These are phyloP conservation scores for Hymenoscyphus occultus DNA, from an alignment of 2,329 filamentous ascomycete genomes.

Conservation along the genomic window DNA sequence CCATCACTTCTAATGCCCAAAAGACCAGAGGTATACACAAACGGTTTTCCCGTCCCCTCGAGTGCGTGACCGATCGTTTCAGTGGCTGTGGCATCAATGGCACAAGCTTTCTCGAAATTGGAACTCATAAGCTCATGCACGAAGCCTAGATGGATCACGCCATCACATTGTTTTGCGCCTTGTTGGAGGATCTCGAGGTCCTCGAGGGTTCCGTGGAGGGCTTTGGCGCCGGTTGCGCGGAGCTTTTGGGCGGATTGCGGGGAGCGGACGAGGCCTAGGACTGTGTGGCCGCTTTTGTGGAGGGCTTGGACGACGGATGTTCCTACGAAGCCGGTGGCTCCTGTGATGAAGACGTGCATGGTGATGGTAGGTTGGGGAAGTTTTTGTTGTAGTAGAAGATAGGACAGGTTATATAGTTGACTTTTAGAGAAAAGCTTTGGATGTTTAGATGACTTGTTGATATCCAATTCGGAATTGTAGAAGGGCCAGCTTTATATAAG, in stretches of 20 bases:
- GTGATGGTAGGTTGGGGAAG: background rate
- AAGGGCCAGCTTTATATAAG: background rate
- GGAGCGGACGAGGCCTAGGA: slow-evolving; percentile 42
- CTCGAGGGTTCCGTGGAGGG: slow-evolving; percentile 38
- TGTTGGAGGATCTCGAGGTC: slow-evolving; percentile 37
- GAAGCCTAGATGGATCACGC: slow-evolving; percentile 44
- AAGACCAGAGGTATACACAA: slow-evolving; percentile 40
- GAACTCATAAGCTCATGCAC: slow-evolving; percentile 39
- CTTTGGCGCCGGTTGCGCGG: slow-evolving; percentile 19
- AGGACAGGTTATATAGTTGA: background rate
- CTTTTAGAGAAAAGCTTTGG: background rate
- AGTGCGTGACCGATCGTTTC: slow-evolving; percentile 38
- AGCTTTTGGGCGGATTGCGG: slow-evolving; percentile 32
- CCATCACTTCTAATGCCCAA: slow-evolving; percentile 12
- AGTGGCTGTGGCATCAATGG: slow-evolving; percentile 39
- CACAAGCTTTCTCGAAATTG: slow-evolving; percentile 32
- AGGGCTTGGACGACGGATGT: slow-evolving; percentile 40
- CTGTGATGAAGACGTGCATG: slow-evolving; percentile 41
- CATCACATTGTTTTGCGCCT: slow-evolving; percentile 38
- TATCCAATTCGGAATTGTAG: background rate
- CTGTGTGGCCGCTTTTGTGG: slow-evolving; percentile 39
- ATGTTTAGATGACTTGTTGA: background rate
- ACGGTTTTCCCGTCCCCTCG: slow-evolving; percentile 31
- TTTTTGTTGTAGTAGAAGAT: background rate
- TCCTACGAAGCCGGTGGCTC: slow-evolving; percentile 45